A percentile compares a stretch with the other conserved stretches of the same genome.
Conservation (phyloP, 495 filamentous ascomycete species). For the Beverwykella pulmonaria region DNA sequence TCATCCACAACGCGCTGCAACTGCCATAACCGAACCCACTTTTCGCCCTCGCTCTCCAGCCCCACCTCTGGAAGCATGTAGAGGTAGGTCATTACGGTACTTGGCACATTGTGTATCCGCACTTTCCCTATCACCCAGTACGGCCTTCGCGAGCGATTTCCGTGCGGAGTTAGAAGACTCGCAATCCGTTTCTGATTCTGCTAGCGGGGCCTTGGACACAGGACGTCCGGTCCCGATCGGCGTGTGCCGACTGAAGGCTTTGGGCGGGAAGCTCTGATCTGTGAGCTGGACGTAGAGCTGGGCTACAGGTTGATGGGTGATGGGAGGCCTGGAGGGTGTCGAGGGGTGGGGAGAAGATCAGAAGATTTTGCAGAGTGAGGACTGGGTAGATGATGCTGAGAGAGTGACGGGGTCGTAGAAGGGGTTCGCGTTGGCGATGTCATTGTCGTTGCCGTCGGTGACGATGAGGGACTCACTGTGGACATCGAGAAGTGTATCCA, state of each 20-base stretch:
- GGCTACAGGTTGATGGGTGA: neutral
- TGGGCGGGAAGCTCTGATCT: neutral
- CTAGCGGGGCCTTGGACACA: neutral
- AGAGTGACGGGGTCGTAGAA: too few relatives aligned
- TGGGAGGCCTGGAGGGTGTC: neutral
- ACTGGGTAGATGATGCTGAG: slow-evolving; percentile 21
- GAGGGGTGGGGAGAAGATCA: slow-evolving; percentile 21
- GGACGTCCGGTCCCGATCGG: slow-evolving; percentile 13
- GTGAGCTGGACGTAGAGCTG: neutral
- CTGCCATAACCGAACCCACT: neutral
- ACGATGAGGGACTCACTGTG: neutral
- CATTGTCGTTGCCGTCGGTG: neutral
- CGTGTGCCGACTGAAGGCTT: neutral
- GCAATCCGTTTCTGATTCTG: neutral
- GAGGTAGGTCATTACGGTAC: neutral
- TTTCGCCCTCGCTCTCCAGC: neutral
- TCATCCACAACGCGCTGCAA: slow-evolving; percentile 16
- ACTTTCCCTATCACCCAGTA: neutral
- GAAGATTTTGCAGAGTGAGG: neutral
- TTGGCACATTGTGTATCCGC: neutral
- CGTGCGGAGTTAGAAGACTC: neutral
- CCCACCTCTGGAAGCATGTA: neutral
- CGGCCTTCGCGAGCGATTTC: slow-evolving; percentile 1
- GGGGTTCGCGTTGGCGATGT: neutral
- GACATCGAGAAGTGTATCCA: neutral